Evolutionary conservation across 176 grass and related monocot species (phyloP), one percentile per base, ranked within the genome.

Genomic region (Elaeis guineensis): DNA sequence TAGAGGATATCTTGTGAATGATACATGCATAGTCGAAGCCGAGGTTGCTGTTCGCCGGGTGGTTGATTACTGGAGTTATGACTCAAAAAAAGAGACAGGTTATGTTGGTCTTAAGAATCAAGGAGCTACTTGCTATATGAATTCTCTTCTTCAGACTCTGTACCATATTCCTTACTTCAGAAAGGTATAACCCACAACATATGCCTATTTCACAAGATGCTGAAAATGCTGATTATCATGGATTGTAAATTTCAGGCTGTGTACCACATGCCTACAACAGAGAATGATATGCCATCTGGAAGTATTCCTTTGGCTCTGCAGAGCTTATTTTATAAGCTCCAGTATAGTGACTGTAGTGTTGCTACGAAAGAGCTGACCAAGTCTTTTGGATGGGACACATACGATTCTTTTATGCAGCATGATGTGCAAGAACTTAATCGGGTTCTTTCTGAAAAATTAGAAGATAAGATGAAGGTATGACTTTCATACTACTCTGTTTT

Each of bases 71-170:
- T 66, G 64, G 64, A 66, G 23, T 54, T 66, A 66, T 66, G 64
- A 66, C 21, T 66, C 64, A 1, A 66, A 66, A 30, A 66, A 66
- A 50, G 64, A 66, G 28, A 66, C 64, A 15, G 64, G 64, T 29
- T 66, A 54, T 66, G 64, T 66, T 54, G 63, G 63, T 21, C 63
- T 65, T 26, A 65, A 65, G 50, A 65, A 65, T 22, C 63, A 65
- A 65, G 63, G 63, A 65, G 63, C 63, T 65, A 65, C 63, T 52
- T 65, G 63, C 25, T 65, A 65, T 22, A 65, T 65, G 63, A 65
- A 65, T 49, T 65, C 63, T 65, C 63, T 65, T 65, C 63, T 65
- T 7, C 63, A 65, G 49, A 66, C 64, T 35, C 22, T 66, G 17
- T 66, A 66, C 50, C 64, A 66, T 54, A 66, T 54, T 54, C 17